Percentiles rank a stretch among this genome's conserved stretches.
These are phyloP conservation scores for Trametes polyzona DNA, from an alignment of 1,284 basidiomycete genomes.

Conservation along the genomic window DNA sequence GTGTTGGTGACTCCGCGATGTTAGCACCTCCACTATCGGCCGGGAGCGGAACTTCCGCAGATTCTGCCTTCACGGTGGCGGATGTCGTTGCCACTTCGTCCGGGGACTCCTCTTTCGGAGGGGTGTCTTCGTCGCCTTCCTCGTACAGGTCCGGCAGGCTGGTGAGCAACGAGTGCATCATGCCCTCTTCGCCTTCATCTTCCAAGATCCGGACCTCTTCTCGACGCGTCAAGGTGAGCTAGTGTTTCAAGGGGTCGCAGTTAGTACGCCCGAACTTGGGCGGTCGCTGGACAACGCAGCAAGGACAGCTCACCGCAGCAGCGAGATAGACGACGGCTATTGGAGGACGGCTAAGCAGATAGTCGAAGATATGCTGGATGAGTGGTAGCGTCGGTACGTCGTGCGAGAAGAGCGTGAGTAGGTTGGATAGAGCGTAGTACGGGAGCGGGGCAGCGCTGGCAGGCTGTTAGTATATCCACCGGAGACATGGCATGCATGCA, in stretches of 20 bases:
- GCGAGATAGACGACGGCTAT: conserved; percentile 82
- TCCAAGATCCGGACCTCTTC: conserved; percentile 58
- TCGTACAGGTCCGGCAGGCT: conserved; percentile 68
- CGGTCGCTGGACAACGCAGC: background rate
- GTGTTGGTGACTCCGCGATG: too few relatives aligned
- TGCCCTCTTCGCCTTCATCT: conserved; percentile 74
- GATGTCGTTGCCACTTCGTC: background rate
- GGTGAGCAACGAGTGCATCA: conserved; percentile 84
- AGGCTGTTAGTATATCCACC: background rate
- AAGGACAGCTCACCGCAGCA: conserved; percentile 63
- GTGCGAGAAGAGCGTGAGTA: conserved; percentile 91
- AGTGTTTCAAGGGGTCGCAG: conserved; percentile 2
- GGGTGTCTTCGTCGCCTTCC: conserved; percentile 33
- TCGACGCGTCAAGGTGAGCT: conserved; percentile 69
- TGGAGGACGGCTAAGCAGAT: conserved; percentile 82
- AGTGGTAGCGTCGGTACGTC: conserved; percentile 84
- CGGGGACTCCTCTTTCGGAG: background rate
- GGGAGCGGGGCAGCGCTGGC: conserved; percentile 67
- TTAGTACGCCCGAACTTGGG: background rate
- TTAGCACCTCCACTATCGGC: background rate
- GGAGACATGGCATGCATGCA: conserved; percentile 26
- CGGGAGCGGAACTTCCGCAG: background rate
- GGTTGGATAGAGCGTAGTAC: conserved; percentile 88
- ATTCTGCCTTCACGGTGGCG: conserved; percentile 7
- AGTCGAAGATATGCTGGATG: conserved; percentile 90